Conservation (phyloP, 768 basidiomycete species). For the Suillus plorans region DNA sequence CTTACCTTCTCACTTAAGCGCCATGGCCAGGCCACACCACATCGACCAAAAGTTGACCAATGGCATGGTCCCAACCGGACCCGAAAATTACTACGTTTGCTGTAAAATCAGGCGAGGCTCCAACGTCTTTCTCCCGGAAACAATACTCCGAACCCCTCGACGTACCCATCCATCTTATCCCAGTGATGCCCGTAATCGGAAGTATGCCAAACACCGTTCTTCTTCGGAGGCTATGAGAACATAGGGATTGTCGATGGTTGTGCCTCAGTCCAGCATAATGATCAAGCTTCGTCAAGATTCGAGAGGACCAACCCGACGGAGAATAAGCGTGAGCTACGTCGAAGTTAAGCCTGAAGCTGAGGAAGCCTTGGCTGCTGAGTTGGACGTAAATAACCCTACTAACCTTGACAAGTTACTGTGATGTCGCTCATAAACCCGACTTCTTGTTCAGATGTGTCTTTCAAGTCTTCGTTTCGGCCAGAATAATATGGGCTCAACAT, state of each 20-base stretch:
- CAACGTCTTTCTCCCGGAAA: too few relatives aligned
- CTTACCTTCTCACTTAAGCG: not conserved
- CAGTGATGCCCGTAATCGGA: not conserved
- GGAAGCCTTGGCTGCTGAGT: not conserved
- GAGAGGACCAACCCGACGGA: not conserved
- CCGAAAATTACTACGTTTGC: not conserved
- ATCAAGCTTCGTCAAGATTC: not conserved
- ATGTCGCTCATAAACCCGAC: constrained; percentile 50
- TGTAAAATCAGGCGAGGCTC: too few relatives aligned
- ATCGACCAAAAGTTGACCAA: not conserved
- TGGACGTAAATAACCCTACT: not conserved
- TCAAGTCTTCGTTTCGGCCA: constrained; percentile 53
- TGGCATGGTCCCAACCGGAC: not conserved
- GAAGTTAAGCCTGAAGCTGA: not conserved
- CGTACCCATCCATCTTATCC: not conserved
- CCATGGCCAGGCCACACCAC: not conserved
- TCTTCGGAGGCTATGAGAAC: not conserved
- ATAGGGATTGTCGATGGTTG: not conserved
- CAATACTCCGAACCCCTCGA: not conserved
- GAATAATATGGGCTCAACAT: constrained; percentile 68
- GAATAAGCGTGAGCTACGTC: not conserved
- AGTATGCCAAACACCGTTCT: not conserved
- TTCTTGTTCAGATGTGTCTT: constrained; percentile 29
- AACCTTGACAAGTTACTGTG: not conserved
- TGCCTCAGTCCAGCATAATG: not conserved